Conservation (phyloP, 805 yeast species). For the Cyberlindnera veronae region DNA sequence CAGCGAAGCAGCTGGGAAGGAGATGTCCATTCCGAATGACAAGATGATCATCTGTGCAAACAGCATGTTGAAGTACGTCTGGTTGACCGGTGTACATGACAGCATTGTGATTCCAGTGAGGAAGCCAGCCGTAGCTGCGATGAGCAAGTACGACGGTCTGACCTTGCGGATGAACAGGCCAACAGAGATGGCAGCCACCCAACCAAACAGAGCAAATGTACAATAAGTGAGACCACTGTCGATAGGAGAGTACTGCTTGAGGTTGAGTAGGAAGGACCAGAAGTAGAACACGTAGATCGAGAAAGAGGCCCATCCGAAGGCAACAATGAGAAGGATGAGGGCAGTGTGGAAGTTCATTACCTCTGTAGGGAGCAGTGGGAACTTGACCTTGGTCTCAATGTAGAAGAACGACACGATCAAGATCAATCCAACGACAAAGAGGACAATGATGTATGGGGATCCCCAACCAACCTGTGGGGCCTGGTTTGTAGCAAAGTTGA, state of each 20-base stretch:
- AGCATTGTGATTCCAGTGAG: conserved; percentile 50
- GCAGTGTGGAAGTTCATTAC: conserved; percentile 44
- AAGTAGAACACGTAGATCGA: conserved; percentile 71
- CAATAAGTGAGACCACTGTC: conserved; percentile 43
- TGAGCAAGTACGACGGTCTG: conserved; percentile 48
- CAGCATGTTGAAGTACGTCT: conserved; percentile 55
- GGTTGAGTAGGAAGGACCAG: conserved; percentile 46
- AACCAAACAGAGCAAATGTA: conserved; percentile 50
- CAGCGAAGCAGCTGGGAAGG: conserved; percentile 72
- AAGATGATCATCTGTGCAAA: conserved; percentile 54
- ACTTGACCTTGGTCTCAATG: conserved; percentile 41
- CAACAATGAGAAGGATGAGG: conserved; percentile 46
- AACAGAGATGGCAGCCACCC: conserved; percentile 50
- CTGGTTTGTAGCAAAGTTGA: conserved; percentile 73
- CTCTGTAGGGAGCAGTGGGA: conserved; percentile 54
- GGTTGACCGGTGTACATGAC: conserved; percentile 54
- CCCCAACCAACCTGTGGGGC: conserved; percentile 73
- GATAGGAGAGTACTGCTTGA: conserved; percentile 47
- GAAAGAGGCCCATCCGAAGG: conserved; percentile 75
- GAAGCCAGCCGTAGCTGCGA: conserved; percentile 51
- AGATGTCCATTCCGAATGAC: conserved; percentile 74
- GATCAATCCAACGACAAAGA: conserved; percentile 49
- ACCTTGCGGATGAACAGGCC: conserved; percentile 44
- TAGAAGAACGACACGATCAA: conserved; percentile 43
- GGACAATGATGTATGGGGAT: conserved; percentile 50